A percentile compares a stretch with the other conserved stretches of the same genome.
Evolutionary conservation across 148 eudicot species (phyloP).

Genomic region (Rheum nobile): DNA sequence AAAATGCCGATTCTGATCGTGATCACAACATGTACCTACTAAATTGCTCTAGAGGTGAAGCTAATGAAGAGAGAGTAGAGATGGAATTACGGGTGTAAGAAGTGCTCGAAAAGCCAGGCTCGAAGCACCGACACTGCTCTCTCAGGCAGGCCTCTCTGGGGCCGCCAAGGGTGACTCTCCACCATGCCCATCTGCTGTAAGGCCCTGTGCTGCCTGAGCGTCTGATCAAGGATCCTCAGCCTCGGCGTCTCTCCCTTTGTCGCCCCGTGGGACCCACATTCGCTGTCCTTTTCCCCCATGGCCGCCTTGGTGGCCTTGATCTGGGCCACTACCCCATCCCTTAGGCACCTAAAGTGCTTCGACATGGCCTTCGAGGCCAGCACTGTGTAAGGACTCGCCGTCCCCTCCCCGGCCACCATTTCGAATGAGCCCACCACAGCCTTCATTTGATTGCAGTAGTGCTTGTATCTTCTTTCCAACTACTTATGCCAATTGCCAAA

Average conservation of each 20-base stretch:
- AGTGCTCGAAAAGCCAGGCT: constrained; percentile 99
- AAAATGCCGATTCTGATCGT: background rate
- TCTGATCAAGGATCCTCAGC: constrained; percentile 76
- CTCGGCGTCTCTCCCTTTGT: constrained; percentile 82
- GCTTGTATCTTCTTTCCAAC: constrained; percentile 92
- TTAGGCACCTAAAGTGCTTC: constrained; percentile 69
- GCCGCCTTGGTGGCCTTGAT: constrained; percentile 65
- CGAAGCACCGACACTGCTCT: constrained; percentile 84
- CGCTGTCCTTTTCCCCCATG: constrained; percentile 65
- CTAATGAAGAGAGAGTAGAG: constrained; percentile 5
- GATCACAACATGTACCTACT: background rate
- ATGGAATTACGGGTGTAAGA: constrained; percentile 74
- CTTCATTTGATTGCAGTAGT: constrained; percentile 83
- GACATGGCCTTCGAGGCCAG: constrained; percentile 95
- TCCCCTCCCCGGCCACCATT: constrained; percentile 55
- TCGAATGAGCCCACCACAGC: constrained; percentile 64
- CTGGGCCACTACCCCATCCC: constrained; percentile 64
- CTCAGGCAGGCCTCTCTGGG: constrained; percentile 90
- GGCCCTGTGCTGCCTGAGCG: constrained; percentile 71
- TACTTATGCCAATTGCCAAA: too few species aligned
- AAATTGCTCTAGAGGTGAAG: background rate
- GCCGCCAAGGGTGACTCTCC: constrained; percentile 95
- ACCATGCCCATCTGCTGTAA: constrained; percentile 71
- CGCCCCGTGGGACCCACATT: constrained; percentile 30
- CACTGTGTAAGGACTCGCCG: constrained; percentile 59